These are phyloP conservation scores for Acanthamoeba culbertsoni DNA, from an alignment of 208 protist species.

Conservation along the genomic window DNA sequence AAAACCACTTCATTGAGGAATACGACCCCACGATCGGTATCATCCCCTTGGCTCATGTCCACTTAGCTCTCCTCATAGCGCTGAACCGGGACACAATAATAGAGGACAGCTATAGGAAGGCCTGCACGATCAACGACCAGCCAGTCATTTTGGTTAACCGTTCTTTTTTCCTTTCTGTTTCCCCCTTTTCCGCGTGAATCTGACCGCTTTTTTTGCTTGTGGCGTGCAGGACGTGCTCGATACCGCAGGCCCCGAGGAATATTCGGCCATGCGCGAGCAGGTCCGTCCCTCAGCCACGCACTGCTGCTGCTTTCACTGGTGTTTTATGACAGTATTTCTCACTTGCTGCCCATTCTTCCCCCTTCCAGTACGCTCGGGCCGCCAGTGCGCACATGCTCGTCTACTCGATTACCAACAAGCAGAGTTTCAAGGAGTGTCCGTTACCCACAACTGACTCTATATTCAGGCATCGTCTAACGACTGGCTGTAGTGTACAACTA, in stretches of 20 bases:
- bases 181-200: not conserved
- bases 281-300: not conserved
- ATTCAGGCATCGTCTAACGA: conserved; percentile 56
- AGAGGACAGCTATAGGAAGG: not conserved
- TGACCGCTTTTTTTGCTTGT: not conserved
- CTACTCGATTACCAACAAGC: conserved; percentile 72
- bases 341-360: too few species aligned
- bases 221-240: conserved; percentile 81
- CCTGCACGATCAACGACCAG: not conserved
- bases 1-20: conserved; percentile 79
- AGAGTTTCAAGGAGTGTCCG: conserved; percentile 78
- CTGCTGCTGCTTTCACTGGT: not conserved
- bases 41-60: not conserved
- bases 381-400: conserved; percentile 79
- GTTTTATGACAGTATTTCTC: not conserved
- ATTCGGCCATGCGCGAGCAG: conserved; percentile 83
- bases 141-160: not conserved
- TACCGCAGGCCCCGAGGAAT: conserved; percentile 83
- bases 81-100: not conserved
- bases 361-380: conserved; percentile 22
- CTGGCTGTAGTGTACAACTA: not conserved
- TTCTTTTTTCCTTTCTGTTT: not conserved
- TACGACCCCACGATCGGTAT: conserved; percentile 51
- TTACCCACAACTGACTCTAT: not conserved
- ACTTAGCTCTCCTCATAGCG: too few species aligned